Base-by-base conservation (phyloP, 495 filamentous ascomycete genomes). In the Aspergillus cavernicola region DNA sequence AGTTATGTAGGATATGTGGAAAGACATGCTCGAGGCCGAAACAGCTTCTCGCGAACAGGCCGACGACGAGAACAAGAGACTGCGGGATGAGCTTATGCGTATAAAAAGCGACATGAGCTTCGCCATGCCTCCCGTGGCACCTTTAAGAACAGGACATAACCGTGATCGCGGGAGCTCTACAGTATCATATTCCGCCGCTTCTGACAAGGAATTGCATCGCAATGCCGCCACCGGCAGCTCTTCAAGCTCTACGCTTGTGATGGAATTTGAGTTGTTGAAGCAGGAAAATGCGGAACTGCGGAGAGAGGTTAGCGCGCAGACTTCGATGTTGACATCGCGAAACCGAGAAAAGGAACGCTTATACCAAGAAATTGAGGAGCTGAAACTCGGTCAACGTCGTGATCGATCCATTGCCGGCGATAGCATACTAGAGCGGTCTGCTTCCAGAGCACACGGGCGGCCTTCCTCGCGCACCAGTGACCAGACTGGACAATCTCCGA, bases 321-420 rank as follows among this genome's bases (percentile, higher is more conserved):
- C 91, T 0, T 96, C 91, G 0, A 98, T 97, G 92, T 82, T 98
- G 7, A 97, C 95, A 4, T 96, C 93, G 28, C 81, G 93, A 6
- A 96, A 97, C 60, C 83, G 90, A 28, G 93, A 98, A 66, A 92
- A 93, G 63, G 92, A 97, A 59, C 85, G 91, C 4, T 77, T 98
- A 13, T 95, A 97, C 63, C 89, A 95, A 54, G 93, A 98, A 63
- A 98, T 97, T 38, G 93, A 98, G 70, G 90, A 96, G 48, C 79
- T 97, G 42, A 98, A 97, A 64, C 80, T 97, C 53, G 82, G 84
- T 3, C 84, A 90, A 55, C 84, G 90, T 12, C 82, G 86, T 40
- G 85, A 86, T 55, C 75, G 80, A 36, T 86, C 84, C 2, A 67
- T 91, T 13, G 83, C 92, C 8, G 87, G 91, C 13, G 93, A 98